Percentiles rank a stretch among this genome's conserved stretches.
phyloP scores from a whole-genome alignment of 192 early-diverging fungal genomes.

The Backusella westeae region DNA sequence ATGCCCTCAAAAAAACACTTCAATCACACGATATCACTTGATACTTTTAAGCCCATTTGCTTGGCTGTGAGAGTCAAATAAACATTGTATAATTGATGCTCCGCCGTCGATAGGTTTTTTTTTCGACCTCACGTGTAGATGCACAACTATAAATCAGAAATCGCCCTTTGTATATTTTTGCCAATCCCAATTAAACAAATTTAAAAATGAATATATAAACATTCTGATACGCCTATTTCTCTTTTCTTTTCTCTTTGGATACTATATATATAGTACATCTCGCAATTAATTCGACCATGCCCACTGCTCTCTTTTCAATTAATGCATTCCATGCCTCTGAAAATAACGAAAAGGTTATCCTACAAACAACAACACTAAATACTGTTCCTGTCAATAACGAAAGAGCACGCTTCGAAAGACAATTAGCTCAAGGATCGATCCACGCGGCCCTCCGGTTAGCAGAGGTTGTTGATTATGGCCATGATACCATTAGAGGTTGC shows the following conservation, averaged over 20 bases:
- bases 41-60: slow-evolving; percentile 8
- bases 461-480: neutral
- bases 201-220: slow-evolving; percentile 7
- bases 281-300: neutral
- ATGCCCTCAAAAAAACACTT: neutral
- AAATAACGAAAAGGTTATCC: neutral
- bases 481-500: neutral
- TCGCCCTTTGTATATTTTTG: neutral
- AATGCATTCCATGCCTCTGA: neutral
- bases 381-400: neutral
- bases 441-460: neutral
- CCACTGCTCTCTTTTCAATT: neutral
- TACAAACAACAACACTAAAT: neutral
- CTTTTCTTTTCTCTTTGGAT: neutral
- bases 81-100: neutral
- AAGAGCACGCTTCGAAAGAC: neutral
- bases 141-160: neutral
- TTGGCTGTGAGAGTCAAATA: slow-evolving; percentile 1
- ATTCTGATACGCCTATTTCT: neutral
- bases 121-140: neutral
- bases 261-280: slow-evolving; percentile 2
- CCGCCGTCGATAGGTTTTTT: neutral
- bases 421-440: slow-evolving; percentile 4
- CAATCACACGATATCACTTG: slow-evolving; percentile 8
- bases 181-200: neutral